Evolutionary conservation across 106 monocot genomes (phyloP).

Genomic region (Dendrobium huoshanense): DNA sequence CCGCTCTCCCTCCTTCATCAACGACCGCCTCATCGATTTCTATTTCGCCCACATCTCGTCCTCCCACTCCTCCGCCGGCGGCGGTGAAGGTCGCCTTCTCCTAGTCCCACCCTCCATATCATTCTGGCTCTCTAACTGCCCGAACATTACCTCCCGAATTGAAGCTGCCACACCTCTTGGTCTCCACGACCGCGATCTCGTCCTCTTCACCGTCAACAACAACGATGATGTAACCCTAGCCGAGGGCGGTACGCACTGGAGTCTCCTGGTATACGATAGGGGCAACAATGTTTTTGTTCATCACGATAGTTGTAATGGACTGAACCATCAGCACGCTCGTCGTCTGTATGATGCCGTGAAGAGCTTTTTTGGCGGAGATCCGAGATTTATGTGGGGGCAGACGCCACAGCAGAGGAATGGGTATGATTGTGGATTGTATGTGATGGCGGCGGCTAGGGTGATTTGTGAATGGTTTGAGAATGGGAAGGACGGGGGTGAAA

Average conservation of each 20-base stretch:
- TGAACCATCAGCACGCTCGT: slow-evolving; percentile 31
- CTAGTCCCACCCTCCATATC: slow-evolving; percentile 8
- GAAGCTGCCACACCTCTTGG: slow-evolving; percentile 2
- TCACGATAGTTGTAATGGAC: slow-evolving; percentile 49
- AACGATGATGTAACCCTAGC: slow-evolving; percentile 20
- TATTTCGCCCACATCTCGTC: slow-evolving; percentile 12
- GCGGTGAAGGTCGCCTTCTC: not conserved
- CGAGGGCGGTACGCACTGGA: slow-evolving; percentile 82
- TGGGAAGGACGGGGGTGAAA: not conserved
- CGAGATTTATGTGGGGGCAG: slow-evolving; percentile 25
- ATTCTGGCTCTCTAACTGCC: slow-evolving; percentile 10
- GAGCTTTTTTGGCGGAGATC: slow-evolving; percentile 15
- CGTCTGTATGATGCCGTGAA: slow-evolving; percentile 30
- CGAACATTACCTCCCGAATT: not conserved
- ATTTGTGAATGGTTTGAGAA: slow-evolving; percentile 38
- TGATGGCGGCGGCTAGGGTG: slow-evolving; percentile 43
- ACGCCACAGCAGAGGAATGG: slow-evolving; percentile 63
- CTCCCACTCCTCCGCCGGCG: not conserved
- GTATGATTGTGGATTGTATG: slow-evolving; percentile 81
- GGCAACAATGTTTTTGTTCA: slow-evolving; percentile 41
- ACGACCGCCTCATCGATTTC: slow-evolving; percentile 19
- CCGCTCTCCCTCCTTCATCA: not conserved
- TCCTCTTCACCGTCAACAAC: slow-evolving; percentile 36
- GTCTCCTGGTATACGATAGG: slow-evolving; percentile 48
- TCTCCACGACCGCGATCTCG: slow-evolving; percentile 5